phyloP scores from a whole-genome alignment of 2,329 filamentous ascomycete species.

The Tolypocladium inflatum region DNA sequence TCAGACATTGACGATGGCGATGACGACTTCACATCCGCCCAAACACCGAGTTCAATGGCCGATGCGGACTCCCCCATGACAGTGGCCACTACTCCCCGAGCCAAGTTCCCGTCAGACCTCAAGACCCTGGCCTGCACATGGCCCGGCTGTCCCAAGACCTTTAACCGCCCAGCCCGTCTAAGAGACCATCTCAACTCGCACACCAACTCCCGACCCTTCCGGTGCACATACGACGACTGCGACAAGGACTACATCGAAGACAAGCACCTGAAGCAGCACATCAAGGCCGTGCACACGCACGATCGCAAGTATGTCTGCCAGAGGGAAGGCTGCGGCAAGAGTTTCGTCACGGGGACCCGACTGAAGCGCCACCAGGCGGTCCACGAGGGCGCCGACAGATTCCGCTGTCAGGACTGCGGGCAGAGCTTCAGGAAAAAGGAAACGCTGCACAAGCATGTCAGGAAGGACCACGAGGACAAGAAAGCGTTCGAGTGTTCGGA shows the following conservation, averaged over 20 bases:
- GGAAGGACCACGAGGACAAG: conserved; percentile 61
- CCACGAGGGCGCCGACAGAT: conserved; percentile 65
- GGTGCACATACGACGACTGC: conserved; percentile 61
- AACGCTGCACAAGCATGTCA: conserved; percentile 75
- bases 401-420: conserved; percentile 64
- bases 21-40: conserved; percentile 20
- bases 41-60: conserved; percentile 22
- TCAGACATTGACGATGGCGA: conserved; percentile 22
- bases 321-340: conserved; percentile 66
- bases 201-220: conserved; percentile 73
- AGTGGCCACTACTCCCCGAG: conserved; percentile 30
- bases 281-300: conserved; percentile 70
- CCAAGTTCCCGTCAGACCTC: conserved; percentile 56
- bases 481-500: conserved; percentile 64
- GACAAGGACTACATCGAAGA: conserved; percentile 78
- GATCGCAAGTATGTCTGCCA: conserved; percentile 62
- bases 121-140: conserved; percentile 73
- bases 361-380: conserved; percentile 69
- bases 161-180: conserved; percentile 77
- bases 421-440: conserved; percentile 81
- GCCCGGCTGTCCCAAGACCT: conserved; percentile 68
- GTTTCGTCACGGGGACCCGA: conserved; percentile 70
- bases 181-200: conserved; percentile 76
- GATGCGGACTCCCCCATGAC: conserved; percentile 22
- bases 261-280: conserved; percentile 77